phyloP scores from a whole-genome alignment of 179 eudicot species.

The Beta corolliflora region DNA sequence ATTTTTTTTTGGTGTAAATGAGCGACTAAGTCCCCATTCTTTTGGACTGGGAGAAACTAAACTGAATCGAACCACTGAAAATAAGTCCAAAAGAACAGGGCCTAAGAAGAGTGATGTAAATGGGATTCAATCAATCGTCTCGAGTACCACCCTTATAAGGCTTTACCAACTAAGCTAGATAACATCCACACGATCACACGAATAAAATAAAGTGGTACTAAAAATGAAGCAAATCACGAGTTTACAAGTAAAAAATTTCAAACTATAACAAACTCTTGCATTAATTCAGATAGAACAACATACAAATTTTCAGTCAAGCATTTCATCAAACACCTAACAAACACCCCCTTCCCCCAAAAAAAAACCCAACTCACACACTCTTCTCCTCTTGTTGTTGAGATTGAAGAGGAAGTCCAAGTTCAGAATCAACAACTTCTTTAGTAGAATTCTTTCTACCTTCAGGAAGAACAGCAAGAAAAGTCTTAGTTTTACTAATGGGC shows the following conservation, averaged over 20 bases:
- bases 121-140: no score
- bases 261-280: background rate
- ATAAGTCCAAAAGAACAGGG: no score
- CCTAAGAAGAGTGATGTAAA: no score
- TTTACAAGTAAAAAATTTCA: background rate
- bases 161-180: background rate
- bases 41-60: no score
- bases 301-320: conserved; percentile 18
- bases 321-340: conserved; percentile 36
- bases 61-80: no score
- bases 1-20: background rate
- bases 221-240: no score
- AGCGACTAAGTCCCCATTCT: no score
- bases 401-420: conserved; percentile 61
- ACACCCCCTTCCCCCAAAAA: background rate
- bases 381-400: conserved; percentile 35
- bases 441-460: conserved; percentile 13
- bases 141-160: no score
- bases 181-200: no score
- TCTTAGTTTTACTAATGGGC: conserved; percentile 88
- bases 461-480: conserved; percentile 57
- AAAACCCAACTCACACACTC: conserved; percentile 14
- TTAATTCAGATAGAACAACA: conserved; percentile 16
- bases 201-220: no score
- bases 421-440: conserved; percentile 24